Percentiles rank a stretch among this genome's conserved stretches.
These are phyloP conservation scores for Pisolithus tinctorius DNA, from an alignment of 768 basidiomycete genomes.

Conservation along the genomic window DNA sequence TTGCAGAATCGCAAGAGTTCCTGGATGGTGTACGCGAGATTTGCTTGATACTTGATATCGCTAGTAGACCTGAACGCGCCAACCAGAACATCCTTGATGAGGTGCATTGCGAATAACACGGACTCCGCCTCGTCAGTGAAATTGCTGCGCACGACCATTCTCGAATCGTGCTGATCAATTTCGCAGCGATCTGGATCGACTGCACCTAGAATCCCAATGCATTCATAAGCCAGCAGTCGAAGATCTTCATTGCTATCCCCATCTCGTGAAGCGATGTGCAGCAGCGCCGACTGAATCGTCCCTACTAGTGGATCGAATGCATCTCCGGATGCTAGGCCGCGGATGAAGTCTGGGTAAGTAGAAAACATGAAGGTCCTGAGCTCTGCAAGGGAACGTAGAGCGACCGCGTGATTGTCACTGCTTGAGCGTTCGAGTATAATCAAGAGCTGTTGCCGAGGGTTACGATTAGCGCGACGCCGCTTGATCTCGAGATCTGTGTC, in stretches of 20 bases:
- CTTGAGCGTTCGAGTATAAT: conserved; percentile 66
- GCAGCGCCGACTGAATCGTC: conserved; percentile 56
- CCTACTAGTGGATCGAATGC: conserved; percentile 76
- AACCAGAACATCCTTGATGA: conserved; percentile 81
- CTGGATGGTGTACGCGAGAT: conserved; percentile 88
- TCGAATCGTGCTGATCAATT: conserved; percentile 47
- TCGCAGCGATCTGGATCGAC: conserved; percentile 92
- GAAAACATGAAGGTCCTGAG: conserved; percentile 57
- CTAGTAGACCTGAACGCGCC: conserved; percentile 90
- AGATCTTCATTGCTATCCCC: conserved; percentile 66
- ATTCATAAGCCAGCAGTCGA: conserved; percentile 75
- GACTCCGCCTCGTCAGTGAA: conserved; percentile 77
- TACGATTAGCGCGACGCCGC: conserved; percentile 40
- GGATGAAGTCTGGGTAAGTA: conserved; percentile 47
- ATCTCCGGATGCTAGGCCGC: conserved; percentile 71
- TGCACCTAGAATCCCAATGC: conserved; percentile 87
- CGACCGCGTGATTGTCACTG: conserved; percentile 78
- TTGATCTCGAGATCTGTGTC: conserved; percentile 37
- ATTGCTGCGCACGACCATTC: conserved; percentile 72
- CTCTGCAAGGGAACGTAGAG: conserved; percentile 67
- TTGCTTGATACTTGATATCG: conserved; percentile 86
- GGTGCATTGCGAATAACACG: conserved; percentile 72
- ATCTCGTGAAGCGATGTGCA: conserved; percentile 69
- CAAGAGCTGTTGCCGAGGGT: conserved; percentile 48
- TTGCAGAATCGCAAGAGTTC: conserved; percentile 83